Percentiles rank a stretch among this genome's conserved stretches.
phyloP scores from a whole-genome alignment of 768 basidiomycete species.

The Pleurotus cornucopiae region DNA sequence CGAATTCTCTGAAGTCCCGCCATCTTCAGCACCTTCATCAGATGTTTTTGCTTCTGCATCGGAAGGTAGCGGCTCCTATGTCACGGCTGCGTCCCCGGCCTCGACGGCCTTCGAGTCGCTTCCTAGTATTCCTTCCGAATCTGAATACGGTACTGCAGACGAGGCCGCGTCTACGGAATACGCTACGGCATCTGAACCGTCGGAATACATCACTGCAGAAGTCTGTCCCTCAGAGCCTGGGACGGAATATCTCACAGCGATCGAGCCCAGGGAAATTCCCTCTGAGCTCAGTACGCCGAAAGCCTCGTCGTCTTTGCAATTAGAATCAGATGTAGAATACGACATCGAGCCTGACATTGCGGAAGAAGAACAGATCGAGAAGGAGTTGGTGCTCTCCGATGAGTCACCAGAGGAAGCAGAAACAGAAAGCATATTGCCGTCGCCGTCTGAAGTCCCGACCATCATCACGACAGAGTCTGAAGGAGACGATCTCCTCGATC shows the following conservation, averaged over 20 bases:
- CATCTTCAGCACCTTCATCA: constrained; percentile 27
- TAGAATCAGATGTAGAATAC: too few relatives aligned
- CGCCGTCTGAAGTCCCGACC: constrained; percentile 20
- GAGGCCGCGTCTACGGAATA: constrained; percentile 27
- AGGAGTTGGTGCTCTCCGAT: not conserved
- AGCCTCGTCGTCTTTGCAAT: constrained; percentile 24
- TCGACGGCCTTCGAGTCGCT: constrained; percentile 49
- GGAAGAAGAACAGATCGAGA: not conserved
- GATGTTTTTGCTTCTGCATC: constrained; percentile 40
- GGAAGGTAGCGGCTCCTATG: constrained; percentile 50
- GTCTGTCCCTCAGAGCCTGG: constrained; percentile 32
- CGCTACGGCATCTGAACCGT: constrained; percentile 36
- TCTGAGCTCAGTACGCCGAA: constrained; percentile 38
- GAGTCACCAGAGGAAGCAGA: constrained; percentile 4
- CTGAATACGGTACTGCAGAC: constrained; percentile 27
- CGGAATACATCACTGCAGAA: constrained; percentile 47
- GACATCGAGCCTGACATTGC: constrained; percentile 23
- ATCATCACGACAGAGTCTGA: constrained; percentile 13
- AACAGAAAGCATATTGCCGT: constrained; percentile 12
- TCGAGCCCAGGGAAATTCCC: constrained; percentile 31
- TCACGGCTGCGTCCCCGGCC: constrained; percentile 34
- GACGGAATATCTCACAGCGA: constrained; percentile 16
- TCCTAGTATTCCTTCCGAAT: constrained; percentile 57
- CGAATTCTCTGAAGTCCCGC: constrained; percentile 14
- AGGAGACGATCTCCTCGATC: not conserved